Evolutionary conservation across 352 stramenopile genomes (phyloP), one percentile per base, ranked within the genome.

Genomic region (Globisporangium cylindrosporum): DNA sequence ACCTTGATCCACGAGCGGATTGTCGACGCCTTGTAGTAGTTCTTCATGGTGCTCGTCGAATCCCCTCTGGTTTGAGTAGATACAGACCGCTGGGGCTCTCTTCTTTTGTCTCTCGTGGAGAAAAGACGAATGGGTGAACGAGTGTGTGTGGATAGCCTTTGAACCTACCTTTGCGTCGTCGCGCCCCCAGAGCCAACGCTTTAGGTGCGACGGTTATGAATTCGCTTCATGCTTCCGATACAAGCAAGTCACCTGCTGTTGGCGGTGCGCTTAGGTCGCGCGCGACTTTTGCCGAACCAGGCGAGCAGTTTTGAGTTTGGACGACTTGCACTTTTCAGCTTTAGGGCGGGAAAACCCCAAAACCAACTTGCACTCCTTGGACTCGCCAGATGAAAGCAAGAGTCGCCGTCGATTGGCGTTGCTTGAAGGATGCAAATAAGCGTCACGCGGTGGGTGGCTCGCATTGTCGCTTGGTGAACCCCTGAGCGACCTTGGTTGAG

Each of bases 1-100:
- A 61, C 27, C 62, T 67, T 67, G 51, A 61, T 51, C 62, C 62
- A 67, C 34, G 36, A 59, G 32, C 62, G 62, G 24, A 51, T 24
- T 34, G 51, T 27, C 24, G 25, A 20, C 10, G 49, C 51, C 24
- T 27, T 49, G 12, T 43, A 6, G 49, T 67, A 54, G 29, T 29
- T 41, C 62, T 67, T 67, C 51, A 61, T 67, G 14, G 34, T 36
- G 12, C 12, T 43, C 36, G 12, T 43, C 12, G 3, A 14, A 43
- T 59, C 61, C 25, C 57, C 27, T 12, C 49, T 63, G 10, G 27
- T 32, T 32, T 32, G 27, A 32, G 27, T 32, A 32, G 27, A 32
- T 32, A 32, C 27, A 32, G 55, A 24, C 14, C 25, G 24, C 1
- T 49, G 27, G 4, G 3, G 12, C 48, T 24, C 49, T 49, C 27